These are phyloP conservation scores for Cadophora malorum DNA, from an alignment of 2,329 filamentous ascomycete genomes.

Conservation along the genomic window DNA sequence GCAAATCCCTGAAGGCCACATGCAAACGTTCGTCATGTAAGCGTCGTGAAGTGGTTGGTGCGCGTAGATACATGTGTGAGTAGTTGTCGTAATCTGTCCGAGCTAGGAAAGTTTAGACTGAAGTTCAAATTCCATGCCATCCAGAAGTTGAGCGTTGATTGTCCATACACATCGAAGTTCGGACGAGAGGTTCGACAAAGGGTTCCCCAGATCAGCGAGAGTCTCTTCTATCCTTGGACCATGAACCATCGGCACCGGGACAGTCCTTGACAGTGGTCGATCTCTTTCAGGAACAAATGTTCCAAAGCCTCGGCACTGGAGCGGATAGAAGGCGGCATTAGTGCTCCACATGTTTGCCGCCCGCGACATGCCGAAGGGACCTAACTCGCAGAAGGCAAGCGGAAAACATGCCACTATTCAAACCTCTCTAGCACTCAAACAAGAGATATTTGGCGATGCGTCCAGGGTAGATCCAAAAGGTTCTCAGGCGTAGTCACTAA, in stretches of 20 bases:
- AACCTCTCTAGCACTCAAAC: not conserved
- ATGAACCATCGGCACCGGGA: not conserved
- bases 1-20: conserved; percentile 5
- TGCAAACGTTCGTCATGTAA: conserved; percentile 1
- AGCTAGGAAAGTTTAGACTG: not conserved
- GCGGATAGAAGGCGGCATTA: not conserved
- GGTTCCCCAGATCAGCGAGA: not conserved
- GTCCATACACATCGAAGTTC: not conserved
- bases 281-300: not conserved
- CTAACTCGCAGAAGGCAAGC: not conserved
- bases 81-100: not conserved
- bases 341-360: not conserved
- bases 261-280: not conserved
- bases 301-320: not conserved
- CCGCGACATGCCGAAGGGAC: too few species aligned
- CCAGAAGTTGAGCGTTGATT: not conserved
- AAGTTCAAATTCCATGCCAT: not conserved
- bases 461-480: not conserved
- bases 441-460: not conserved
- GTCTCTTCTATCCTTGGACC: not conserved
- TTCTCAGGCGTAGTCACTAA: not conserved
- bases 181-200: not conserved
- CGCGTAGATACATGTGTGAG: not conserved
- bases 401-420: not conserved
- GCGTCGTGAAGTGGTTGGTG: conserved; percentile 6